Conservation (phyloP, 2,329 filamentous ascomycete species). For the Trichoderma polysporum region DNA sequence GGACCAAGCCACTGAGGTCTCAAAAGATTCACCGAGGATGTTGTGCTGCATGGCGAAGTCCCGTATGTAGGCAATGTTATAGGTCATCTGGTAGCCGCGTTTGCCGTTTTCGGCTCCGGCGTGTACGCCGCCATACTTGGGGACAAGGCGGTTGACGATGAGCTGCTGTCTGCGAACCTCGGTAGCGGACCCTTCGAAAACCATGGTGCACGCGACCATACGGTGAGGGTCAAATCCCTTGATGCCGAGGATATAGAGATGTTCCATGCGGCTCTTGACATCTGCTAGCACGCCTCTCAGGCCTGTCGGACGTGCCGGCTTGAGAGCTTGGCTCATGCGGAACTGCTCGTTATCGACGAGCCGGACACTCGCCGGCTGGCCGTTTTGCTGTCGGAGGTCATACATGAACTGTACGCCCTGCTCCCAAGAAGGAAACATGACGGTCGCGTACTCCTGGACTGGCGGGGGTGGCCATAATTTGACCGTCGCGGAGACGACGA, state of each 20-base stretch:
- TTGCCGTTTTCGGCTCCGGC: constrained; percentile 6
- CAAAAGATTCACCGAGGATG: not conserved
- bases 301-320: not conserved
- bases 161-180: not conserved
- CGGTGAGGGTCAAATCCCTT: not conserved
- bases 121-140: not conserved
- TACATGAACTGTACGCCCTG: not conserved
- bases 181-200: not conserved
- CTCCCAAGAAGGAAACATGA: constrained; percentile 3
- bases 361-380: constrained; percentile 2
- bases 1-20: not conserved
- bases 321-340: constrained; percentile 6
- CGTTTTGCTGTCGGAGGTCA: not conserved
- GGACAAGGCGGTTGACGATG: not conserved
- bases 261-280: not conserved
- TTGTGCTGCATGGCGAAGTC: constrained; percentile 11
- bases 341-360: constrained; percentile 13
- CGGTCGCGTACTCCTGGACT: not conserved
- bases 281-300: not conserved
- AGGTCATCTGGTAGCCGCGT: constrained; percentile 13
- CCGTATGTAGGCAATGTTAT: constrained; percentile 10
- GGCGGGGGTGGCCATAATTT: not conserved
- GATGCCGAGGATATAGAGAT: not conserved
- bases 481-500: not conserved
- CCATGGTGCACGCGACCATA: constrained; percentile 2